These are phyloP conservation scores for Blastocladiella emersonii DNA, from an alignment of 371 early-diverging fungal genomes.

Conservation along the genomic window DNA sequence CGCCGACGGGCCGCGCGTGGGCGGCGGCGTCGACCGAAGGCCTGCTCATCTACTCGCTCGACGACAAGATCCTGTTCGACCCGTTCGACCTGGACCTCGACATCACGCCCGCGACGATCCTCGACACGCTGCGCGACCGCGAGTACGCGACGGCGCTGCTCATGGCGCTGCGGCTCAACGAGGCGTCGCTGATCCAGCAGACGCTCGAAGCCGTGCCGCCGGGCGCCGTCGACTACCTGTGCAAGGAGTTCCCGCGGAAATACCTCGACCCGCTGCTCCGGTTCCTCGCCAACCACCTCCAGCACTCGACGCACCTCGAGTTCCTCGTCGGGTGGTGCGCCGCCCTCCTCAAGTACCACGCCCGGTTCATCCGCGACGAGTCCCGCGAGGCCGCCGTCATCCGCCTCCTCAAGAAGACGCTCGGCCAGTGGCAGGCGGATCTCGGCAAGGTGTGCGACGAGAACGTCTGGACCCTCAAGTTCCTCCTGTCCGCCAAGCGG, in stretches of 20 bases:
- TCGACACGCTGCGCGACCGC: slow-evolving; percentile 43
- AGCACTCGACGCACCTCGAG: slow-evolving; percentile 65
- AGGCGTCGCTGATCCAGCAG: slow-evolving; percentile 49
- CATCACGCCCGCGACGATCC: slow-evolving; percentile 76
- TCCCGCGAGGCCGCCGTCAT: slow-evolving; percentile 59
- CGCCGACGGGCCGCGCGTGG: slow-evolving; percentile 87
- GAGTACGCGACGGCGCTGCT: slow-evolving; percentile 76
- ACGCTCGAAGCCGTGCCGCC: slow-evolving; percentile 75
- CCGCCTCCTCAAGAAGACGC: slow-evolving; percentile 61
- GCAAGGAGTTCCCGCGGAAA: slow-evolving; percentile 59
- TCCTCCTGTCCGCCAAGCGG: neutral
- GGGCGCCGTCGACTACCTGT: slow-evolving; percentile 52
- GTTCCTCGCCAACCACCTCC: slow-evolving; percentile 62
- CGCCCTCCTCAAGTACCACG: slow-evolving; percentile 59
- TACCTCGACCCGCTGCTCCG: slow-evolving; percentile 69
- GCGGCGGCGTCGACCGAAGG: slow-evolving; percentile 96
- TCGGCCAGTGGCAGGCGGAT: slow-evolving; percentile 52
- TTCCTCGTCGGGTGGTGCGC: slow-evolving; percentile 74
- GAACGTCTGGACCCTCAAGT: slow-evolving; percentile 4
- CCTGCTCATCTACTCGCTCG: slow-evolving; percentile 79
- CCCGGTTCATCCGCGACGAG: slow-evolving; percentile 61
- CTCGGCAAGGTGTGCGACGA: slow-evolving; percentile 49
- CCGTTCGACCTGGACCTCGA: slow-evolving; percentile 94
- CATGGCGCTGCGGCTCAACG: slow-evolving; percentile 62
- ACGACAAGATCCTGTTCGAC: slow-evolving; percentile 83